phyloP scores from a whole-genome alignment of 768 basidiomycete genomes.

The Pleurotus eryngii region DNA sequence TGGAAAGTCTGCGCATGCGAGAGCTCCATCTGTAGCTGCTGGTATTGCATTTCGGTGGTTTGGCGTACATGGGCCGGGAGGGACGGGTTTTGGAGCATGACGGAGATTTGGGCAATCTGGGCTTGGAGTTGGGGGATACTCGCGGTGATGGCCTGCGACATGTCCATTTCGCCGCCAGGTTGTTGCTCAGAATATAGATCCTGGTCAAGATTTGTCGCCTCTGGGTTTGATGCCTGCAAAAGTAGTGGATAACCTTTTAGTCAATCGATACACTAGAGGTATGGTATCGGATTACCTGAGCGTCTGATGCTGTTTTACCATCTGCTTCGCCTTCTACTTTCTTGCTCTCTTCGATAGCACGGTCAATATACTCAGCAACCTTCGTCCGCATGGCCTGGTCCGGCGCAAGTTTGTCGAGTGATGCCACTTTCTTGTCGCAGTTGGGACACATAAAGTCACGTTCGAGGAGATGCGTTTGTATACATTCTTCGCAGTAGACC shows the following conservation, averaged over 20 bases:
- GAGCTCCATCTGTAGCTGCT: constrained; percentile 75
- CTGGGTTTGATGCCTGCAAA: constrained; percentile 12
- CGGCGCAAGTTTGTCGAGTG: constrained; percentile 78
- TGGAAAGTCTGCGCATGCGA: constrained; percentile 75
- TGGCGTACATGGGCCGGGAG: constrained; percentile 72
- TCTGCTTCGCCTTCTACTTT: constrained; percentile 53
- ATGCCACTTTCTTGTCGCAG: constrained; percentile 84
- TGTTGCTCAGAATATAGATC: constrained; percentile 76
- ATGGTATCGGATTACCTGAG: constrained; percentile 31
- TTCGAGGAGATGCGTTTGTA: constrained; percentile 90
- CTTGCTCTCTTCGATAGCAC: constrained; percentile 73
- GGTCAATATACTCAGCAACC: constrained; percentile 81
- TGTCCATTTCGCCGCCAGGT: constrained; percentile 59
- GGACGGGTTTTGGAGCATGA: constrained; percentile 76
- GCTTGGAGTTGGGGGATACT: constrained; percentile 82
- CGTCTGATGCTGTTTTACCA: constrained; percentile 21
- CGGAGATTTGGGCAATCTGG: constrained; percentile 75
- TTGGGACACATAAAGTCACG: constrained; percentile 93
- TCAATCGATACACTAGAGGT: not conserved
- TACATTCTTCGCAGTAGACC: constrained; percentile 94
- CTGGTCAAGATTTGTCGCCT: constrained; percentile 37
- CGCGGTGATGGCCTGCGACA: constrained; percentile 68
- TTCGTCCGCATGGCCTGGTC: constrained; percentile 79
- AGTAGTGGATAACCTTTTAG: not conserved
- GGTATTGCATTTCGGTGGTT: constrained; percentile 80